phyloP scores from a whole-genome alignment of 441 rosid genomes.

The Populus tomentosa region DNA sequence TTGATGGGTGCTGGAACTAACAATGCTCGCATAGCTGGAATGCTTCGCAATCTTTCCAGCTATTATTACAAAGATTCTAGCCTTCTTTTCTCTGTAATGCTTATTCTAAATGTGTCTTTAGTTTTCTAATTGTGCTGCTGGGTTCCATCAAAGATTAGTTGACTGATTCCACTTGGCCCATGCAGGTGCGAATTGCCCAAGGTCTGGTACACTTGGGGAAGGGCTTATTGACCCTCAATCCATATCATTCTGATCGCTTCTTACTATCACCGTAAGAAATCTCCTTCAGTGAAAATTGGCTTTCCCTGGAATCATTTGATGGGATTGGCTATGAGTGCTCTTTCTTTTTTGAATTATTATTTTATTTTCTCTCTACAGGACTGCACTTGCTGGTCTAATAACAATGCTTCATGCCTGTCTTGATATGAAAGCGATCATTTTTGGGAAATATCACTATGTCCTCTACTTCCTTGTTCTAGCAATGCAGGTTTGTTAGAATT shows the following conservation, averaged over 20 bases:
- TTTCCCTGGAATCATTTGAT: too few relatives aligned
- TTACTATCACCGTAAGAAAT: slow-evolving; percentile 78
- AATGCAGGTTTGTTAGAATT: slow-evolving; percentile 66
- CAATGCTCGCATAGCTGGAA: slow-evolving; percentile 89
- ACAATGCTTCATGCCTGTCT: slow-evolving; percentile 82
- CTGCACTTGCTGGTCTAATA: slow-evolving; percentile 83
- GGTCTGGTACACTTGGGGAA: slow-evolving; percentile 92
- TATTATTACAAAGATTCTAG: slow-evolving; percentile 84
- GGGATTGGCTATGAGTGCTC: neutral
- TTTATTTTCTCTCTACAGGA: slow-evolving; percentile 32
- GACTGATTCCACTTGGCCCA: slow-evolving; percentile 12
- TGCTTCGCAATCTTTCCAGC: slow-evolving; percentile 94
- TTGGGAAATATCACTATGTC: slow-evolving; percentile 84
- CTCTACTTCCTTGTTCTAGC: slow-evolving; percentile 89
- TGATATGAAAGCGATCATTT: slow-evolving; percentile 76
- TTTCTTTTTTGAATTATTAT: neutral
- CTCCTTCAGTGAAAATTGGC: neutral
- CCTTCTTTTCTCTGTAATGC: slow-evolving; percentile 84
- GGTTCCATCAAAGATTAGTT: slow-evolving; percentile 2
- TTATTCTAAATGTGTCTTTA: slow-evolving; percentile 2
- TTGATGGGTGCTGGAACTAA: slow-evolving; percentile 97
- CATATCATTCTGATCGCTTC: slow-evolving; percentile 87
- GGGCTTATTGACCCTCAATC: slow-evolving; percentile 86
- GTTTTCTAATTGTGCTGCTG: neutral
- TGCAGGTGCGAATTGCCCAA: slow-evolving; percentile 93